phyloP scores from a whole-genome alignment of 2,329 filamentous ascomycete species.

The Microdochium bolleyi region DNA sequence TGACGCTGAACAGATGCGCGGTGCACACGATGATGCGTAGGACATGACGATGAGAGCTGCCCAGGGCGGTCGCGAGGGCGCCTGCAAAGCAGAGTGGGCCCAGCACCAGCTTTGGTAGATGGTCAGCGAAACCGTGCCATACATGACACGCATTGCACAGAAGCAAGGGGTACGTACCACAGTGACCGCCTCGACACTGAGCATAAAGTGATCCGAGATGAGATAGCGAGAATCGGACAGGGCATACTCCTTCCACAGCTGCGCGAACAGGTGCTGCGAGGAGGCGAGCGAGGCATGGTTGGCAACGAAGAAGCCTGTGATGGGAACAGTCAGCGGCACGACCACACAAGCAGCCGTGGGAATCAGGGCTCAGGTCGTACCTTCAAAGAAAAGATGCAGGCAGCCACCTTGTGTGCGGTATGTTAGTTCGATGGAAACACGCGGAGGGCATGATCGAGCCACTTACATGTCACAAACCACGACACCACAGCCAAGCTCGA shows the following conservation, averaged over 20 bases:
- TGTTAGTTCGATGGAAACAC: slow-evolving; percentile 7
- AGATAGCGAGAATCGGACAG: slow-evolving; percentile 83
- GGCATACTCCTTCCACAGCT: slow-evolving; percentile 91
- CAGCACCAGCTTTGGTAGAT: slow-evolving; percentile 37
- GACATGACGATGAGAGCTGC: slow-evolving; percentile 37
- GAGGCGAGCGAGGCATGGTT: slow-evolving; percentile 59
- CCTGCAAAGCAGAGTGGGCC: slow-evolving; percentile 49
- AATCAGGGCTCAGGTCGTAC: slow-evolving; percentile 24
- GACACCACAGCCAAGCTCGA: slow-evolving; percentile 34
- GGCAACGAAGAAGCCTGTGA: slow-evolving; percentile 63
- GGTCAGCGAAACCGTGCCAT: neutral
- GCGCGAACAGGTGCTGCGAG: slow-evolving; percentile 66
- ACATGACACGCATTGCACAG: too few relatives aligned
- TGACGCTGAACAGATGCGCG: slow-evolving; percentile 53
- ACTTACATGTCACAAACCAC: slow-evolving; percentile 51
- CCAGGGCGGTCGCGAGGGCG: slow-evolving; percentile 33
- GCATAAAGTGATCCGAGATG: slow-evolving; percentile 71
- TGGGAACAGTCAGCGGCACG: neutral
- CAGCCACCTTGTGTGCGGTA: slow-evolving; percentile 42
- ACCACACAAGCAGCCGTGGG: too few relatives aligned
- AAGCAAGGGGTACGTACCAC: too few relatives aligned
- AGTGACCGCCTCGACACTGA: slow-evolving; percentile 82
- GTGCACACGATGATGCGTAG: slow-evolving; percentile 42
- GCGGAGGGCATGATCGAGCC: neutral
- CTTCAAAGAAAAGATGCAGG: slow-evolving; percentile 78